These are phyloP conservation scores for Mitragyna speciosa DNA, from an alignment of 257 asterid genomes.

Conservation along the genomic window DNA sequence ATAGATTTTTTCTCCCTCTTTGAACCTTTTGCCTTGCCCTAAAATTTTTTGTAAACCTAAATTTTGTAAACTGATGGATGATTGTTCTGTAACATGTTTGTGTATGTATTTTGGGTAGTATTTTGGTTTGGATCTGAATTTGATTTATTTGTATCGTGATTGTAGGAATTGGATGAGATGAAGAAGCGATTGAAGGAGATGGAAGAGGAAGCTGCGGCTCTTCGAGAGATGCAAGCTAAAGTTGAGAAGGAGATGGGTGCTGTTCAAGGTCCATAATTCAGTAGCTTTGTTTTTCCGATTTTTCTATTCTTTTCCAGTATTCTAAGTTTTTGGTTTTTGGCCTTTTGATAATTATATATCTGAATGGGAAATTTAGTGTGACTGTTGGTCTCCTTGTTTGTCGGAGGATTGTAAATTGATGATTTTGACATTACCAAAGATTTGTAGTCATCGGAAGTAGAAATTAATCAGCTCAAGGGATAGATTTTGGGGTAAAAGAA, in stretches of 20 bases:
- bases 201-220: constrained; percentile 52
- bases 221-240: constrained; percentile 53
- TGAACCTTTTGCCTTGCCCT: too few relatives aligned
- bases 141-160: not conserved
- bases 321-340: not conserved
- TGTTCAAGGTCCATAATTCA: constrained; percentile 36
- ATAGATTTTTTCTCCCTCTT: not conserved
- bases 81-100: not conserved
- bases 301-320: not conserved
- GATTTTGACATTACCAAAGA: not conserved
- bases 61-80: too few relatives aligned
- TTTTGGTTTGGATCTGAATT: constrained; percentile 21
- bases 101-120: not conserved
- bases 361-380: too few relatives aligned
- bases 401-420: not conserved
- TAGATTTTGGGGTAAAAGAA: not conserved
- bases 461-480: too few relatives aligned
- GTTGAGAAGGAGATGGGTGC: constrained; percentile 53
- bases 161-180: constrained; percentile 51
- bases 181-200: constrained; percentile 53
- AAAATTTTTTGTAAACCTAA: too few relatives aligned
- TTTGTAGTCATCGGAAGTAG: not conserved
- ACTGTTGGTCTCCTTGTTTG: not conserved
- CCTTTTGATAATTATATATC: not conserved
- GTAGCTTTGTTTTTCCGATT: not conserved